A percentile compares a stretch with the other conserved stretches of the same genome.
phyloP scores from a whole-genome alignment of 352 stramenopile genomes.

The Globisporangium rhizosaccharum region DNA sequence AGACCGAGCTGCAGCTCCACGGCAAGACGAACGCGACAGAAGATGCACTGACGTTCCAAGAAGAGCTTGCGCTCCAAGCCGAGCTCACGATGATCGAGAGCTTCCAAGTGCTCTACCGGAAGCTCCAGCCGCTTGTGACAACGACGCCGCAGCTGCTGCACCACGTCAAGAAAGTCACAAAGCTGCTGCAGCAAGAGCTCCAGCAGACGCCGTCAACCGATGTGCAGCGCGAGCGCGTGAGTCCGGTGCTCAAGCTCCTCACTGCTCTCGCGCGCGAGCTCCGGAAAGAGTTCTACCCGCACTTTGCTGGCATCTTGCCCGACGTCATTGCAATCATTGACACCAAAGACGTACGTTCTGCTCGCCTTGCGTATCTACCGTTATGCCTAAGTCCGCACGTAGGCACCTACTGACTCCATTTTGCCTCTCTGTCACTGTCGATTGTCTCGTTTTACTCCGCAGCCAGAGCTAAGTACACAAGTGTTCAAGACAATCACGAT shows the following conservation, averaged over 20 bases:
- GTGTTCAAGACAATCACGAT: constrained; percentile 90
- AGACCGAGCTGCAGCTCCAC: constrained; percentile 75
- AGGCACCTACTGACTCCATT: background rate
- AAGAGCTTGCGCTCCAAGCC: constrained; percentile 71
- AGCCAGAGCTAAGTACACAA: constrained; percentile 85
- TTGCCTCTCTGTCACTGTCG: background rate
- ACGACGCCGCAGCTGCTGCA: constrained; percentile 83
- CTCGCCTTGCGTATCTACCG: background rate
- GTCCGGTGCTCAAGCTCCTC: constrained; percentile 77
- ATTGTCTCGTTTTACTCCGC: background rate
- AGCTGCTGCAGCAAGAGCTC: constrained; percentile 55
- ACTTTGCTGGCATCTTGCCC: constrained; percentile 60
- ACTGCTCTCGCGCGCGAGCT: constrained; percentile 77
- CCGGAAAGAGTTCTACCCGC: constrained; percentile 83
- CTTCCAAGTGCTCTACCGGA: constrained; percentile 71
- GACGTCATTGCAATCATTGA: constrained; percentile 75
- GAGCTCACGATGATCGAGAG: constrained; percentile 82
- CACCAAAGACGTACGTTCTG: constrained; percentile 67
- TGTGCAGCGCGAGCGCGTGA: constrained; percentile 66
- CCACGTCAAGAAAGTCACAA: constrained; percentile 70
- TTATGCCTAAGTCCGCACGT: background rate
- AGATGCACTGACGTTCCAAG: constrained; percentile 68
- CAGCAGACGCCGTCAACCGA: constrained; percentile 37
- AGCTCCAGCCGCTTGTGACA: constrained; percentile 64
- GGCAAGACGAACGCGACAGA: constrained; percentile 73